Percentiles rank a stretch among this genome's conserved stretches.
phyloP scores from a whole-genome alignment of 345 rosid species.

The Acer negundo region DNA sequence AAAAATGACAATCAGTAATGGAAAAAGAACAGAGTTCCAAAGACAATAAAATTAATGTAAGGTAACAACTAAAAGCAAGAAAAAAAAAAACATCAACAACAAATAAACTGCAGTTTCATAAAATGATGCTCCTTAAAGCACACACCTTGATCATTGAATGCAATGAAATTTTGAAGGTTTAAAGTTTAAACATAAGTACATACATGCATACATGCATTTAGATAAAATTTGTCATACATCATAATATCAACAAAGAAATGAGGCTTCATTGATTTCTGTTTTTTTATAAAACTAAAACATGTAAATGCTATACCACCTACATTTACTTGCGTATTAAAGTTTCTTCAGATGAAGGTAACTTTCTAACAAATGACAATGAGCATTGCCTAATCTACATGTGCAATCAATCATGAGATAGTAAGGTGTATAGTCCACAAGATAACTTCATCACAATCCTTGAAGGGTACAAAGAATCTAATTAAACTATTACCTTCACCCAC shows the following conservation, averaged over 20 bases:
- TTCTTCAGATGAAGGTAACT: not conserved
- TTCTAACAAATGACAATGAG: conserved; percentile 5
- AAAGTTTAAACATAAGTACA: conserved; percentile 1
- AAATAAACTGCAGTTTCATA: not conserved
- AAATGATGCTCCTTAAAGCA: not conserved
- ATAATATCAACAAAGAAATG: not conserved
- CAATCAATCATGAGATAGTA: not conserved
- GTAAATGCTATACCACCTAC: not conserved
- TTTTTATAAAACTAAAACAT: not conserved
- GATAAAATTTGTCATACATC: not conserved
- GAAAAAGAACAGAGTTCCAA: conserved; percentile 2
- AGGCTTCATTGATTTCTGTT: not conserved
- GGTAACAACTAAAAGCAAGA: not conserved
- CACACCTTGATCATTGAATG: not conserved
- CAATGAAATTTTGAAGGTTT: not conserved
- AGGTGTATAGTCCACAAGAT: too few species aligned
- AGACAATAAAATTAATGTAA: not conserved
- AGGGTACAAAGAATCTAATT: not conserved
- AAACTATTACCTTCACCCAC: conserved; percentile 77
- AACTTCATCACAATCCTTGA: conserved; percentile 1
- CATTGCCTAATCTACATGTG: not conserved
- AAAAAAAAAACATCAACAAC: not conserved
- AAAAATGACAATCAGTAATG: not conserved
- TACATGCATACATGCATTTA: not conserved
- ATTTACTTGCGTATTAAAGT: not conserved